These are phyloP conservation scores for Cercophora samala DNA, from an alignment of 495 filamentous ascomycete genomes.

Conservation along the genomic window DNA sequence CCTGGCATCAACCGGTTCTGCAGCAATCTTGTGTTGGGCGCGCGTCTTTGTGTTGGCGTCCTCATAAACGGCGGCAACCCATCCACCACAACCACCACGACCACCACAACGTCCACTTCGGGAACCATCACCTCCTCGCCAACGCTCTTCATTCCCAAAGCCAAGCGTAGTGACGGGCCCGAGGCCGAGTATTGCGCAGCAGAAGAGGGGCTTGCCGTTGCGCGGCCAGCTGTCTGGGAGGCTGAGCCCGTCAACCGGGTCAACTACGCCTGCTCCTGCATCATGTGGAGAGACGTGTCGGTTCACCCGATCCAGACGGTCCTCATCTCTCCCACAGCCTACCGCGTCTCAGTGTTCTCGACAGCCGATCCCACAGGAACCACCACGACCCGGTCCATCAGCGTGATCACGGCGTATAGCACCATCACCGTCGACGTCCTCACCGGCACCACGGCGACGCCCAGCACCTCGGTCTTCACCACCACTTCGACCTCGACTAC, in stretches of 20 bases:
- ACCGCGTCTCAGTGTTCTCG: neutral
- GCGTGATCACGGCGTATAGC: neutral
- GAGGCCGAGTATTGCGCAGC: neutral
- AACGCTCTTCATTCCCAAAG: neutral
- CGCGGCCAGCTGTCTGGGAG: neutral
- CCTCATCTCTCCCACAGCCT: neutral
- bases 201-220: neutral
- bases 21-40: neutral
- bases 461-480: neutral
- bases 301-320: slow-evolving; percentile 4
- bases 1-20: neutral
- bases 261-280: neutral
- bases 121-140: neutral
- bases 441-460: neutral
- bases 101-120: neutral
- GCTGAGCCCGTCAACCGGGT: neutral
- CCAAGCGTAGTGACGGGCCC: neutral
- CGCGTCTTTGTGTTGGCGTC: neutral
- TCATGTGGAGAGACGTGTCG: slow-evolving; percentile 1
- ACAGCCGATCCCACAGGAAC: neutral
- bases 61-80: neutral
- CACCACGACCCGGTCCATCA: neutral
- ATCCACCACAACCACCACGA: slow-evolving; percentile 2
- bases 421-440: neutral
- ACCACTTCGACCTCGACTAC: neutral